Evolutionary conservation across 106 monocot genomes (phyloP), one percentile per base, ranked within the genome.

Genomic region (Vanilla planifolia): DNA sequence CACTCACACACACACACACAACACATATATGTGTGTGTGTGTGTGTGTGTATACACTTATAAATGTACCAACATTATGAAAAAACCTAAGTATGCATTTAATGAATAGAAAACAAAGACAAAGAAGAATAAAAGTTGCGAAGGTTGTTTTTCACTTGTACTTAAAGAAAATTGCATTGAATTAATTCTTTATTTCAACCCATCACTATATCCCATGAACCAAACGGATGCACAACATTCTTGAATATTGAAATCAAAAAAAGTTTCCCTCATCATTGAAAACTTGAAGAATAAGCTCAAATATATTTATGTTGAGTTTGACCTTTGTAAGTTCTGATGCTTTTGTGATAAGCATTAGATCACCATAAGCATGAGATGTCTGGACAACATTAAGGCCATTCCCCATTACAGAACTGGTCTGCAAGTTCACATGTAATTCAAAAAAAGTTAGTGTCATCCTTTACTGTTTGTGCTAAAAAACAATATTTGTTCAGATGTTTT

Each of bases 371-470:
- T 92, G 73, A 51, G 69, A 77, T 69, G 92, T 88, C 64, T 81
- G 98, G 33, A 85, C 61, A 69, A 80, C 88, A 80, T 98, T 92
- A 51, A 98, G 87, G 50, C 88, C 82, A 22, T 48, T 65, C 36
- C 87, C 82, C 73, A 98, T 91, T 11, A 67, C 74, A 76, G 69
- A 77, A 43, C 88, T 69, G 39, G 98, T 88, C 98, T 98, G 92
- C 64, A 79, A 66, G 71, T 44, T 59, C 19, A n/a, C n/a, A 36
- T 21, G 10, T 2, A 57, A 57, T 34, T 30, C 13, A n/a, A 53
- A 57, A 35, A 36, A 36, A 57, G 35, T 57, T 57, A 57, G 35
- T 22, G 20, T 57, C 34, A 35, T 34, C 35, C 3, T 57, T 8
- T 57, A n/a, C n/a, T n/a, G n/a, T n/a, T n/a, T n/a, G n/a, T n/a